Percentiles rank a stretch among this genome's conserved stretches.
These are phyloP conservation scores for Cryphonectria radicalis DNA, from an alignment of 2,329 filamentous ascomycete species.

Conservation along the genomic window DNA sequence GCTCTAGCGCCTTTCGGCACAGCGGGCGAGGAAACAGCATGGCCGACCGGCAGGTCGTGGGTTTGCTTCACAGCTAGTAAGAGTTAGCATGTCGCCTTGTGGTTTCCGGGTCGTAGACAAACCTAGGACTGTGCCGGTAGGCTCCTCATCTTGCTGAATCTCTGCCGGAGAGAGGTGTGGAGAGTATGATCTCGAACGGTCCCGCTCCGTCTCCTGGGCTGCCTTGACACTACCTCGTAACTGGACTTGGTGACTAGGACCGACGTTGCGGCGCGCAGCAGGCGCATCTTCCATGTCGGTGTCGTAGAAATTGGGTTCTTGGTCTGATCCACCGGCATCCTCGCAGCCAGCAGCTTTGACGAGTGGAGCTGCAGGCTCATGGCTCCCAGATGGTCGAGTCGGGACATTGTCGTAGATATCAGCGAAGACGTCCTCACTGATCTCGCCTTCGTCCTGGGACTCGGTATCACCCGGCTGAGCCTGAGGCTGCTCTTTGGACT, in stretches of 20 bases:
- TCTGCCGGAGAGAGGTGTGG: constrained; percentile 57
- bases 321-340: constrained; percentile 17
- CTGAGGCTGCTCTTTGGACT: constrained; percentile 15
- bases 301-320: constrained; percentile 36
- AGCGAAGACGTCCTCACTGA: constrained; percentile 71
- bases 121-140: constrained; percentile 4
- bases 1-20: neutral
- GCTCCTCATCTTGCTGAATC: constrained; percentile 38
- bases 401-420: constrained; percentile 52
- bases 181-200: constrained; percentile 58
- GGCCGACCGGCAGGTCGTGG: neutral
- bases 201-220: constrained; percentile 41
- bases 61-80: neutral
- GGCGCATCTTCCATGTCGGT: constrained; percentile 35
- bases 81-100: constrained; percentile 5
- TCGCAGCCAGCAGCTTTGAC: constrained; percentile 7
- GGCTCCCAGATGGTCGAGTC: constrained; percentile 36
- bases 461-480: constrained; percentile 24
- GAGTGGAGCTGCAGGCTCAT: constrained; percentile 1
- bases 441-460: constrained; percentile 71
- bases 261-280: constrained; percentile 26
- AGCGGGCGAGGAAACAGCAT: neutral
- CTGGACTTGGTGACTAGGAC: constrained; percentile 21
- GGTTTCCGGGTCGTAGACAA: neutral
- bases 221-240: constrained; percentile 22